phyloP scores from a whole-genome alignment of 345 rosid species.

The Odontarrhena argentea region DNA sequence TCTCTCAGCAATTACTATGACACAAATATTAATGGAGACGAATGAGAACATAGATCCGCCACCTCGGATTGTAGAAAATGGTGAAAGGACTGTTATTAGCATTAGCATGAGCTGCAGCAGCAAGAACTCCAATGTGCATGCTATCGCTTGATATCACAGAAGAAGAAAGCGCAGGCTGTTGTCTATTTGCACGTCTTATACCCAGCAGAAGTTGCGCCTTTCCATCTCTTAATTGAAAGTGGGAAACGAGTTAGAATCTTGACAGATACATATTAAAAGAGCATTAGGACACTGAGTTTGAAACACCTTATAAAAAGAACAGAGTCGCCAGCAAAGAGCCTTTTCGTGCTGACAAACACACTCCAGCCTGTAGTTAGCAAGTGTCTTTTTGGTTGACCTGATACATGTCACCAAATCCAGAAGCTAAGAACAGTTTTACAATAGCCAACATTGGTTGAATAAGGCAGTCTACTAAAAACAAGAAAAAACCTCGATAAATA shows the following conservation, averaged over 20 bases:
- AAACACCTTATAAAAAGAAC: constrained; percentile 86
- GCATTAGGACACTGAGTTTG: constrained; percentile 14
- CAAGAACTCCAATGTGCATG: constrained; percentile 99
- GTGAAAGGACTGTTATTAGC: constrained; percentile 91
- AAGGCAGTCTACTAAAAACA: neutral
- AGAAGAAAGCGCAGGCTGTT: constrained; percentile 89
- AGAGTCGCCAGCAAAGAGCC: constrained; percentile 93
- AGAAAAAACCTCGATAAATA: constrained; percentile 78
- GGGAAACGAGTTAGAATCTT: constrained; percentile 11
- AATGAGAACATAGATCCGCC: constrained; percentile 15
- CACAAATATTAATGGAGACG: constrained; percentile 7
- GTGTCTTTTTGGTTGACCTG: constrained; percentile 95
- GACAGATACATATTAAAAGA: constrained; percentile 24
- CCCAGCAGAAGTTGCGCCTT: constrained; percentile 90
- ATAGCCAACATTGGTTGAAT: neutral
- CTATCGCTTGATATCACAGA: constrained; percentile 97
- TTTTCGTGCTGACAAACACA: constrained; percentile 87
- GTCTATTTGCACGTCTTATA: constrained; percentile 82
- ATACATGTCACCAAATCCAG: constrained; percentile 24
- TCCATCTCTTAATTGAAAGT: constrained; percentile 67
- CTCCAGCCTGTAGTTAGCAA: constrained; percentile 97
- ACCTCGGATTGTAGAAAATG: constrained; percentile 96
- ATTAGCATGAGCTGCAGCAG: constrained; percentile 99
- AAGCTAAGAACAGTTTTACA: constrained; percentile 18
- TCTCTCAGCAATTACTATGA: constrained; percentile 31